Evolutionary conservation across 768 basidiomycete genomes (phyloP).

Genomic region (Boletus sensibilis): DNA sequence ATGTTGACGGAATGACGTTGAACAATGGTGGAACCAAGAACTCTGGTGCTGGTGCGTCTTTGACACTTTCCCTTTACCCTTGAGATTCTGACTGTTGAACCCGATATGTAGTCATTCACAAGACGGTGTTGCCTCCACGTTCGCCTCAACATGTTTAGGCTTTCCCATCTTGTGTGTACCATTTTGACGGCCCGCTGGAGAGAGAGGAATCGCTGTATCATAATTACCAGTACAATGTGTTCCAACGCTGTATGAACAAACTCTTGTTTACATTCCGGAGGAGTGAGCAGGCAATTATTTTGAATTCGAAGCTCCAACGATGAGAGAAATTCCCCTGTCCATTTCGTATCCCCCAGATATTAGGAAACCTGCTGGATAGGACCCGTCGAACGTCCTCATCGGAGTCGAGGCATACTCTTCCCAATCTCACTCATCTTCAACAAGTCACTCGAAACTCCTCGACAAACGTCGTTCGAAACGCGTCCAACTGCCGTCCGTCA

Average conservation of each 20-base stretch:
- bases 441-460: not conserved
- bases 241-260: not conserved
- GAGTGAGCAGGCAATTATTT: not conserved
- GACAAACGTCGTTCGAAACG: not conserved
- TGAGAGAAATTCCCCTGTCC: not conserved
- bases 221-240: not conserved
- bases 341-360: not conserved
- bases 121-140: not conserved
- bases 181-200: not conserved
- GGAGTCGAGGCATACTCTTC: too few species aligned
- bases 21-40: constrained; percentile 3
- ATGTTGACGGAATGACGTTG: constrained; percentile 2
- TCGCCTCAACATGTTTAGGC: not conserved
- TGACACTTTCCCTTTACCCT: not conserved
- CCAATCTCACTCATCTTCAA: not conserved
- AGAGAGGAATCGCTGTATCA: not conserved
- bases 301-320: not conserved
- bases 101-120: constrained; percentile 12
- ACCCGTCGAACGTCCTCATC: too few species aligned
- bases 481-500: not conserved
- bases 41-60: constrained; percentile 10
- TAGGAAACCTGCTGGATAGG: not conserved
- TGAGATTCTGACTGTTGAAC: not conserved
- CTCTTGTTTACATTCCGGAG: too few species aligned
- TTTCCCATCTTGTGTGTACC: too few species aligned